Percentiles rank a stretch among this genome's conserved stretches.
Evolutionary conservation across 108 stramenopile genomes (phyloP).

Genomic region (Skeletonema potamos): DNA sequence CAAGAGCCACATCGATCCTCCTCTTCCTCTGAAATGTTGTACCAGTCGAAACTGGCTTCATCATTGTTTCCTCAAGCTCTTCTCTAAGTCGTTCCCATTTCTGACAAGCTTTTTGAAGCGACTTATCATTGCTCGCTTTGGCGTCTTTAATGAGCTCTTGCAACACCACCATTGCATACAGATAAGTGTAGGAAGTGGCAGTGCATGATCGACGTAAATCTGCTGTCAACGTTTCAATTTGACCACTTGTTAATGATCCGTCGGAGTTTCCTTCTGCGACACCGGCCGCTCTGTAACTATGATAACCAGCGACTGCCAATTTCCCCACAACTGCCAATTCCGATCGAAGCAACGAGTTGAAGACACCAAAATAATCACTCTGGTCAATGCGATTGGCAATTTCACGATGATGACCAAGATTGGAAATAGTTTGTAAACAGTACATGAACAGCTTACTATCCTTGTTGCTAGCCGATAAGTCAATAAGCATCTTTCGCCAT

Average conservation of each 20-base stretch:
- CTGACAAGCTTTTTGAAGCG: constrained; percentile 42
- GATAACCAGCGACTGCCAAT: constrained; percentile 56
- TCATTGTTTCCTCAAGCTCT: constrained; percentile 72
- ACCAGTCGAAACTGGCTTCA: constrained; percentile 50
- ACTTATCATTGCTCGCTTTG: background rate
- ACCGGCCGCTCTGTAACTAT: constrained; percentile 9
- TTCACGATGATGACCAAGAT: constrained; percentile 82
- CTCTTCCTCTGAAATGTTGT: constrained; percentile 74
- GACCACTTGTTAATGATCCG: constrained; percentile 41
- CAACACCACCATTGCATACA: constrained; percentile 73
- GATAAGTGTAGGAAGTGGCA: constrained; percentile 81
- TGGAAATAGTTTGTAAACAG: constrained; percentile 75
- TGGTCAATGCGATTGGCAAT: constrained; percentile 84
- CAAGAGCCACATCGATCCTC: constrained; percentile 73
- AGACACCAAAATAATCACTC: constrained; percentile 85
- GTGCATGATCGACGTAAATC: constrained; percentile 78
- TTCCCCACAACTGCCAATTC: constrained; percentile 68
- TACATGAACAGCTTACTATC: constrained; percentile 80
- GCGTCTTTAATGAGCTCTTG: constrained; percentile 28
- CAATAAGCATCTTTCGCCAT: constrained; percentile 84
- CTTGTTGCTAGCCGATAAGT: constrained; percentile 75
- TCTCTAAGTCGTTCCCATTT: constrained; percentile 82
- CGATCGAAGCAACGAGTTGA: constrained; percentile 74
- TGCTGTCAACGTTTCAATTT: constrained; percentile 44
- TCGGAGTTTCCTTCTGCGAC: constrained; percentile 17